These are phyloP conservation scores for Limnanthes douglasii DNA, from an alignment of 345 rosid species.

Conservation along the genomic window DNA sequence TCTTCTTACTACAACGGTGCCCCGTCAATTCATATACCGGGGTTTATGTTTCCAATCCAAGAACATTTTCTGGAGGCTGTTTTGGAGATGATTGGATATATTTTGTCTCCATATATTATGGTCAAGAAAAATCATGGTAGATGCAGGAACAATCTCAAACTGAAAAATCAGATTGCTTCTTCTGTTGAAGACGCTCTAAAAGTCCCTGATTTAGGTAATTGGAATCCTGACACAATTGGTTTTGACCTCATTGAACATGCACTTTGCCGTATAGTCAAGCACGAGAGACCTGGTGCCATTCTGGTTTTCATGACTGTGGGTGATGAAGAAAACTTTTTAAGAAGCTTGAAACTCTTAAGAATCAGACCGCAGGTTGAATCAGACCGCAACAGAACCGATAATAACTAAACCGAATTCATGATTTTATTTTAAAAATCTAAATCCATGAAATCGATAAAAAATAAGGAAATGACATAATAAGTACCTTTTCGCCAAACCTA, in stretches of 20 bases:
- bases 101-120: slow-evolving; percentile 75
- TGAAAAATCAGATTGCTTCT: slow-evolving; percentile 68
- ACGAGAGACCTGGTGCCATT: slow-evolving; percentile 88
- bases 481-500: too few relatives aligned
- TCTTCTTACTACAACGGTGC: slow-evolving; percentile 85
- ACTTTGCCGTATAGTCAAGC: slow-evolving; percentile 65
- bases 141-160: slow-evolving; percentile 86
- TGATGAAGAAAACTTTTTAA: slow-evolving; percentile 92
- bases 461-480: too few relatives aligned
- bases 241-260: slow-evolving; percentile 88
- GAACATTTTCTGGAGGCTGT: slow-evolving; percentile 74
- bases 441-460: too few relatives aligned
- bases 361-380: too few relatives aligned
- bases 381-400: too few relatives aligned
- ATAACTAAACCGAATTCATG: too few relatives aligned
- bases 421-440: too few relatives aligned
- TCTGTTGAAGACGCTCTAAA: slow-evolving; percentile 76
- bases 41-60: slow-evolving; percentile 88
- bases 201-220: slow-evolving; percentile 68
- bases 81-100: slow-evolving; percentile 67
- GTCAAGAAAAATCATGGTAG: slow-evolving; percentile 92
- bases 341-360: slow-evolving; percentile 78
- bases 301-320: slow-evolving; percentile 98
- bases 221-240: slow-evolving; percentile 98
- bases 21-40: slow-evolving; percentile 94